Conservation (phyloP, 495 filamentous ascomycete genomes). For the Jackrogersella multiformis region DNA sequence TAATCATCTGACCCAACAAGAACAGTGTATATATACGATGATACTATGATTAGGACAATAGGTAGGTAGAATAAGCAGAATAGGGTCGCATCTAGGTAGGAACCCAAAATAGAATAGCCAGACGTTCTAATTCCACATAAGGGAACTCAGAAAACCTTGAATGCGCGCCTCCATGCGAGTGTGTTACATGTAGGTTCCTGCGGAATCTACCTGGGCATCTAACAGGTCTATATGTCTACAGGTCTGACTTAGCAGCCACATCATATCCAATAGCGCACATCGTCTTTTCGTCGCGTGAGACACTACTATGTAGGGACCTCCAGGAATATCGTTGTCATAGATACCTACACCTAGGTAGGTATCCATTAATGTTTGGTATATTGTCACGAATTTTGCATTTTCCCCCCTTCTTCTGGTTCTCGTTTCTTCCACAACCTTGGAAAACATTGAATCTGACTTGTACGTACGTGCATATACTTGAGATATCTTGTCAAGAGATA, state of each 20-base stretch:
- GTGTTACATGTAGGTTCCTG: not conserved
- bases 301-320: not conserved
- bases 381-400: not conserved
- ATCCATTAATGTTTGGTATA: not conserved
- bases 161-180: not conserved
- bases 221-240: not conserved
- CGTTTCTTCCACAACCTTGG: not conserved
- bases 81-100: conserved; percentile 14
- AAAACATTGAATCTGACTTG: not conserved
- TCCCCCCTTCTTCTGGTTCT: not conserved
- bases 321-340: too few species aligned
- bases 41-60: conserved; percentile 16
- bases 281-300: conserved; percentile 8
- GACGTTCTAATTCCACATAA: not conserved
- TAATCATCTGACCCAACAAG: not conserved
- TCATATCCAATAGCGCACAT: conserved; percentile 1
- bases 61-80: too few species aligned
- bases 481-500: too few species aligned
- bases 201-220: not conserved
- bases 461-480: not conserved
- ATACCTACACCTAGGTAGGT: not conserved
- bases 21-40: conserved; percentile 4
- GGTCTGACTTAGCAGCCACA: not conserved
- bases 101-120: conserved; percentile 7
- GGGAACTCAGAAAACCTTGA: conserved; percentile 7